Conservation (phyloP, 805 yeast genomes). For the Schwanniomyces yamadae region DNA sequence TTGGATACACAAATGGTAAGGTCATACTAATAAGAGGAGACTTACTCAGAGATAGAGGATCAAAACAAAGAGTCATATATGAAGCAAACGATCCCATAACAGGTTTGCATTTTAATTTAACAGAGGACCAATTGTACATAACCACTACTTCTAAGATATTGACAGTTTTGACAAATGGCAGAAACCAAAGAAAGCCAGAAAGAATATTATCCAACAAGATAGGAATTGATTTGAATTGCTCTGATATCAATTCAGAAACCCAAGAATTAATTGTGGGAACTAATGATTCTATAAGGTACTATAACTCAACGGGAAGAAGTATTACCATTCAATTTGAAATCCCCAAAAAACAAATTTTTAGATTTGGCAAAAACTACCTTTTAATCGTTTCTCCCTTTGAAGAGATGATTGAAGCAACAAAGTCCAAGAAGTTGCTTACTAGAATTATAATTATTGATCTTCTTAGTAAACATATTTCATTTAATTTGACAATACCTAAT, state of each 20-base stretch:
- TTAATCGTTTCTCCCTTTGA: slow-evolving; percentile 55
- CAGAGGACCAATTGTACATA: slow-evolving; percentile 56
- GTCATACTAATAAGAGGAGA: slow-evolving; percentile 86
- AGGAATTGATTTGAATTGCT: slow-evolving; percentile 54
- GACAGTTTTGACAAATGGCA: slow-evolving; percentile 73
- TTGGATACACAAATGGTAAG: slow-evolving; percentile 83
- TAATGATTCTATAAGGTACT: slow-evolving; percentile 62
- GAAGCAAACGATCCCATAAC: slow-evolving; percentile 81
- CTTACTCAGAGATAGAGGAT: slow-evolving; percentile 80
- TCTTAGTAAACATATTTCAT: slow-evolving; percentile 65
- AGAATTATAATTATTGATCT: slow-evolving; percentile 68
- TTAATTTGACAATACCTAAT: slow-evolving; percentile 65
- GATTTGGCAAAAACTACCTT: slow-evolving; percentile 52
- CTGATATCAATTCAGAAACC: slow-evolving; percentile 39
- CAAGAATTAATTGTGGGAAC: slow-evolving; percentile 64
- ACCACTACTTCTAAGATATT: slow-evolving; percentile 73
- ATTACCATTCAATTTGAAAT: slow-evolving; percentile 56
- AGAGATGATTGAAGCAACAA: slow-evolving; percentile 11
- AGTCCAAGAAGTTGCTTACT: slow-evolving; percentile 38
- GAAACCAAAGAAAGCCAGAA: slow-evolving; percentile 66
- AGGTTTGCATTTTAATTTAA: slow-evolving; percentile 59
- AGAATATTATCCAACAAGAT: slow-evolving; percentile 42
- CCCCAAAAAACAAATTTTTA: slow-evolving; percentile 51
- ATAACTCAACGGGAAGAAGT: slow-evolving; percentile 53
- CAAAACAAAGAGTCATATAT: slow-evolving; percentile 78